Conservation (phyloP, 306 rosid species). For the Aeschynomene evenia region DNA sequence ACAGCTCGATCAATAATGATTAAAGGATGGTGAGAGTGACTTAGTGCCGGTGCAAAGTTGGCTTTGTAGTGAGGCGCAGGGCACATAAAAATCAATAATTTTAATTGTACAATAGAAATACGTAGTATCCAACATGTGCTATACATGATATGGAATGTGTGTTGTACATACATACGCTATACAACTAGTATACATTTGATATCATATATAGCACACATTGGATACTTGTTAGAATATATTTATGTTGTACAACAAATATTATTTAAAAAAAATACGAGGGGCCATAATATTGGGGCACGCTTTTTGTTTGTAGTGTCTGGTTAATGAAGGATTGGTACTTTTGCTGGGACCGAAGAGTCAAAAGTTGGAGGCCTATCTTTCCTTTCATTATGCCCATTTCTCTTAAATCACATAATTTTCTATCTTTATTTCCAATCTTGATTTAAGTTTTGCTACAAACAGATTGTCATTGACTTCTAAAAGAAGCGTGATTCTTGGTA, state of each 20-base stretch:
- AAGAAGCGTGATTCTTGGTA: neutral
- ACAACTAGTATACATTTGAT: too few species aligned
- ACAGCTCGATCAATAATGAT: constrained; percentile 14
- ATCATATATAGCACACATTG: too few species aligned
- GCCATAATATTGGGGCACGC: constrained; percentile 1
- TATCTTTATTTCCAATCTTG: neutral
- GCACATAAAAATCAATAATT: too few species aligned
- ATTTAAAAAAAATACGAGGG: constrained; percentile 12
- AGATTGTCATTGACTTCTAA: neutral
- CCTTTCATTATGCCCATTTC: neutral
- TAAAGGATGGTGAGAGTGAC: constrained; percentile 1
- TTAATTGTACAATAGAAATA: too few species aligned
- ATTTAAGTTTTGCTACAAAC: neutral
- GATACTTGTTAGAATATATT: too few species aligned
- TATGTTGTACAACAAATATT: too few species aligned
- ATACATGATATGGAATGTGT: too few species aligned
- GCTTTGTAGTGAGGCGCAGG: constrained; percentile 13
- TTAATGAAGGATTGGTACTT: neutral
- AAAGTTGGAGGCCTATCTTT: constrained; percentile 23
- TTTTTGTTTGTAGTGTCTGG: constrained; percentile 20
- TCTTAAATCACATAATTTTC: neutral
- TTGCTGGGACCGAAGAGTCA: constrained; percentile 23
- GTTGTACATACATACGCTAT: too few species aligned
- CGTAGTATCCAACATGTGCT: too few species aligned
- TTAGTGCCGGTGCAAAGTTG: constrained; percentile 33